These are phyloP conservation scores for Pseudonectria buxi DNA, from an alignment of 2,329 filamentous ascomycete genomes.

Conservation along the genomic window DNA sequence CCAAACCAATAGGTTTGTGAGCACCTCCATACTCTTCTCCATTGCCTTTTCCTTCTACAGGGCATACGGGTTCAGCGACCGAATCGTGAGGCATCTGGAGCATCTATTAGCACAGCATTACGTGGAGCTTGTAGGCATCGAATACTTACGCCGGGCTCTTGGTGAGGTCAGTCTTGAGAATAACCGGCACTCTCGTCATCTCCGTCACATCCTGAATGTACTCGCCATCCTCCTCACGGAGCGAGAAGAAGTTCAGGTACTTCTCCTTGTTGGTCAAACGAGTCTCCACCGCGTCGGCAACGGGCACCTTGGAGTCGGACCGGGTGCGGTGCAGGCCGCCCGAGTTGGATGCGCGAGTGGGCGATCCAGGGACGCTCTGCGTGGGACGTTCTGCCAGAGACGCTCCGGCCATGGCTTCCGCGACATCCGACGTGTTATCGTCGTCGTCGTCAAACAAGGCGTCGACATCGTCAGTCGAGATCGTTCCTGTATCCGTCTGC, in stretches of 20 bases:
- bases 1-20: constrained; percentile 3
- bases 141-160: constrained; percentile 97
- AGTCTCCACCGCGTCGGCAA: constrained; percentile 66
- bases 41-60: constrained; percentile 30
- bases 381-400: constrained; percentile 84
- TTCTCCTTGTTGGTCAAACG: constrained; percentile 92
- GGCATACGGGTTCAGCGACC: constrained; percentile 74
- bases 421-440: constrained; percentile 78
- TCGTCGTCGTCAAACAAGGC: constrained; percentile 95
- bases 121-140: not conserved
- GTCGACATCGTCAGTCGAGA: constrained; percentile 86
- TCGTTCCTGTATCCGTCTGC: constrained; percentile 90
- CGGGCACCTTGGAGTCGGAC: constrained; percentile 86
- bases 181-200: constrained; percentile 96
- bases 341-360: constrained; percentile 62
- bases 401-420: constrained; percentile 86
- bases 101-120: constrained; percentile 15
- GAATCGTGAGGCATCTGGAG: constrained; percentile 70
- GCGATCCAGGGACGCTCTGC: constrained; percentile 91
- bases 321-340: constrained; percentile 77
- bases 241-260: constrained; percentile 81
- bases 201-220: constrained; percentile 98
- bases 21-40: constrained; percentile 5
- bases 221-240: constrained; percentile 87
- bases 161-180: constrained; percentile 93